Percentiles rank a stretch among this genome's conserved stretches.
phyloP scores from a whole-genome alignment of 108 stramenopile species.

The Halocafeteria seosinensis region DNA sequence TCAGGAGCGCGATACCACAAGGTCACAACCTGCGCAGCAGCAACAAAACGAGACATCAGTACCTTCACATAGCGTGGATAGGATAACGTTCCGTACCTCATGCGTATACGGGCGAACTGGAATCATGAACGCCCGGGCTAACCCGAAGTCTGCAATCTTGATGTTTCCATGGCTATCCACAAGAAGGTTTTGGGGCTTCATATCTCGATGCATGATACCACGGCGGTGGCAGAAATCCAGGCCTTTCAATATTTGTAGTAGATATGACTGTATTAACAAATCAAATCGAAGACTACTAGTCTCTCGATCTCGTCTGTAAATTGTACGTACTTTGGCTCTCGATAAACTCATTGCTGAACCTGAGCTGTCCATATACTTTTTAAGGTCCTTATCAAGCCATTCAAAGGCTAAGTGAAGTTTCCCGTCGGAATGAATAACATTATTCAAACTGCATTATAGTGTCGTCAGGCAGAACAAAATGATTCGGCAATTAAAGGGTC shows the following conservation, averaged over 20 bases:
- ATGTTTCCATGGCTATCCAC: slow-evolving; percentile 74
- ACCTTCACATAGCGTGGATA: background rate
- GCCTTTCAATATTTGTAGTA: slow-evolving; percentile 86
- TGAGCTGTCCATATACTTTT: slow-evolving; percentile 66
- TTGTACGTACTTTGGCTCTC: background rate
- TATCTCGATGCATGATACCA: slow-evolving; percentile 79
- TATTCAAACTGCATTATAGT: slow-evolving; percentile 57
- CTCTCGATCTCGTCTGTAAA: no score
- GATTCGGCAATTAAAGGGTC: background rate
- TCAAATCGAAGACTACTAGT: slow-evolving; percentile 73
- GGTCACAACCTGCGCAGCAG: slow-evolving; percentile 58
- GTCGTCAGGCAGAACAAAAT: background rate
- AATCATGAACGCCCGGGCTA: slow-evolving; percentile 90
- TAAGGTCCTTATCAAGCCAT: slow-evolving; percentile 91
- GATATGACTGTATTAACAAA: slow-evolving; percentile 71
- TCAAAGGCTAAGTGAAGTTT: slow-evolving; percentile 91
- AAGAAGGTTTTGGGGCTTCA: slow-evolving; percentile 84
- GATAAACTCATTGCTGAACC: background rate
- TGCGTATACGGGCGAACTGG: slow-evolving; percentile 61
- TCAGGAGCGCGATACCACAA: slow-evolving; percentile 97
- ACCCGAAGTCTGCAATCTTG: slow-evolving; percentile 96
- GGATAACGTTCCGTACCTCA: background rate
- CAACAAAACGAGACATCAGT: background rate
- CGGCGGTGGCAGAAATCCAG: slow-evolving; percentile 97
- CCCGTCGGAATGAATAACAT: slow-evolving; percentile 91